These are phyloP conservation scores for Clohesyomyces aquaticus DNA, from an alignment of 495 filamentous ascomycete genomes.

Conservation along the genomic window DNA sequence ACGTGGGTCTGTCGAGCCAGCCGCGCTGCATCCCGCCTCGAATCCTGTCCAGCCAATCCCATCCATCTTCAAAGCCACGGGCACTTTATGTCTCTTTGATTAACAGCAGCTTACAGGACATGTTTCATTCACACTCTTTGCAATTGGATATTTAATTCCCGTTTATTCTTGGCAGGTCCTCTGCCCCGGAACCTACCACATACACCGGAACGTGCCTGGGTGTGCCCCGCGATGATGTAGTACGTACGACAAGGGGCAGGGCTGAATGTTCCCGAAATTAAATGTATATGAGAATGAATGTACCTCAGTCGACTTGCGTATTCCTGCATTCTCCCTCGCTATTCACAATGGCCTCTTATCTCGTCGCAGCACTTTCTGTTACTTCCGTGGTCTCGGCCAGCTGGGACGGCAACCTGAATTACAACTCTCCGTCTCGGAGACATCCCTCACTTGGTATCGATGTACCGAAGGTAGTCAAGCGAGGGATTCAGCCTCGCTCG, in stretches of 20 bases:
- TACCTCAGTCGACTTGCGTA: background rate
- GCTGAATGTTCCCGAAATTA: conserved; percentile 1
- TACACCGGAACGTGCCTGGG: too few species aligned
- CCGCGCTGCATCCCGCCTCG: too few species aligned
- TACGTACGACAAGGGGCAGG: background rate
- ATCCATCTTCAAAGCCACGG: conserved; percentile 1
- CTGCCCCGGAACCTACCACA: too few species aligned
- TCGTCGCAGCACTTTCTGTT: conserved; percentile 2
- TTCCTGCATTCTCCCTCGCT: background rate
- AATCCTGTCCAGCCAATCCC: conserved; percentile 10
- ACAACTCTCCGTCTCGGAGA: conserved; percentile 60
- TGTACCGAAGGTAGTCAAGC: conserved; percentile 51
- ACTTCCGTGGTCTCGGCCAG: conserved; percentile 19
- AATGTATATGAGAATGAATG: conserved; percentile 5
- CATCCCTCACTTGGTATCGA: conserved; percentile 62
- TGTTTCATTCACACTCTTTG: background rate
- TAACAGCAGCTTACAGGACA: background rate
- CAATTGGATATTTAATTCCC: background rate
- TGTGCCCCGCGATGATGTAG: conserved; percentile 11
- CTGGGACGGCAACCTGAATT: conserved; percentile 58
- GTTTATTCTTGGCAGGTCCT: background rate
- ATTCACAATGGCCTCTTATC: conserved; percentile 3
- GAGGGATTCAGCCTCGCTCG: conserved; percentile 47
- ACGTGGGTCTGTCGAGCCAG: too few species aligned
- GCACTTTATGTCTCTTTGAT: background rate